Evolutionary conservation across 2,329 filamentous ascomycete genomes (phyloP).

Genomic region (Trichoderma sp.): DNA sequence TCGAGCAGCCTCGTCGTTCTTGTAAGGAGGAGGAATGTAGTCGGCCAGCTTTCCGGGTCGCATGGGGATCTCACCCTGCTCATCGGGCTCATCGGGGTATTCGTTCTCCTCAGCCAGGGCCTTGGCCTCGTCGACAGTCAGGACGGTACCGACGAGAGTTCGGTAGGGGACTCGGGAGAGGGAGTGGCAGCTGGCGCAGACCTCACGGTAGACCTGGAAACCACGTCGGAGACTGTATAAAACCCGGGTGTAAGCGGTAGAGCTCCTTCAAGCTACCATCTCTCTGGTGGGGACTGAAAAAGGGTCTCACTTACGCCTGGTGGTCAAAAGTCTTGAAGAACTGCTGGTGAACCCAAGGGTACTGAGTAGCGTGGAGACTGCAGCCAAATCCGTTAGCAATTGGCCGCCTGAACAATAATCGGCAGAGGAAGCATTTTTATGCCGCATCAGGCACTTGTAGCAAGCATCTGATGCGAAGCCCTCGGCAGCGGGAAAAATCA

Average conservation of each 20-base stretch:
- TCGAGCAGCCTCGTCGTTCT: conserved; percentile 97
- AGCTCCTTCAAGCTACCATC: neutral
- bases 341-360: conserved; percentile 94
- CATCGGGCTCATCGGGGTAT: conserved; percentile 97
- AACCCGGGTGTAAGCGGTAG: neutral
- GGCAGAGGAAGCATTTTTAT: conserved; percentile 31
- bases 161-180: conserved; percentile 93
- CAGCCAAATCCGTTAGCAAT: conserved; percentile 30
- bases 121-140: conserved; percentile 98
- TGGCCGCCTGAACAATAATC: conserved; percentile 22
- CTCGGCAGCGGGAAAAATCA: conserved; percentile 31
- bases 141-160: conserved; percentile 80
- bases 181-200: conserved; percentile 97
- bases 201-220: conserved; percentile 99
- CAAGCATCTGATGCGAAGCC: neutral
- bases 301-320: conserved; percentile 68
- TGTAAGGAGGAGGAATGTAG: conserved; percentile 92
- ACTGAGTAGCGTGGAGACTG: conserved; percentile 87
- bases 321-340: conserved; percentile 97
- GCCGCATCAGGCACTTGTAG: conserved; percentile 31
- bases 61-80: conserved; percentile 97
- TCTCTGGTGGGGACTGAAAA: neutral
- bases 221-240: conserved; percentile 81
- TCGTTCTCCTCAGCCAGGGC: conserved; percentile 95
- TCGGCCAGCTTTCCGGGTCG: conserved; percentile 97